Base-by-base conservation (phyloP, 2,329 filamentous ascomycete genomes). In the Epichloe hybrida region DNA sequence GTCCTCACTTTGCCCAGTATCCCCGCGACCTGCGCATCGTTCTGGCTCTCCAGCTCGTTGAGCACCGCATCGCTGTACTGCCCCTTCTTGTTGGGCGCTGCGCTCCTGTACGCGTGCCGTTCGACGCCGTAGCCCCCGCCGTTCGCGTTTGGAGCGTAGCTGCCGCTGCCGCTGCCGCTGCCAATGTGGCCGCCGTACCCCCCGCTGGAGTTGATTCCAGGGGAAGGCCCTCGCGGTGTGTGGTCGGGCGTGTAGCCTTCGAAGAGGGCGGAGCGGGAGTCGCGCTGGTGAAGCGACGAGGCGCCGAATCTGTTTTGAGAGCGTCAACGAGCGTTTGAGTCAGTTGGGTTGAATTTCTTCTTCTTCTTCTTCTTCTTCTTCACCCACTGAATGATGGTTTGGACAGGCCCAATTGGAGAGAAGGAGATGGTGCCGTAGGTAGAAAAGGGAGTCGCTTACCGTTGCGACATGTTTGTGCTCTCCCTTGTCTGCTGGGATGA, bases 11-110 rank as follows among this genome's bases (percentile, higher is more conserved):
- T 96, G 57, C 86, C 86, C 58, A 88, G 77, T 62, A 96, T 90
- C n/a, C 89, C 88, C 54, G 88, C 85, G 11, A 96, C 83, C 61
- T 96, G 84, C 52, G 81, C 76, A 59, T 96, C 90, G 64, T 97
- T 97, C 71, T 98, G 93, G 62, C 86, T 91, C 72, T 98, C 93
- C 54, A 98, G 77, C 70, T 95, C 89, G 64, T 88, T 88, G 49
- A 98, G 77, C 46, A 95, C 88, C 20, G 90, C 86, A 61, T 94
- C 85, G 64, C 85, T 91, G 67, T 97, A 97, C 66, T 96, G 90
- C 13, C 91, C 91, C 64, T 84, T 88, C 57, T 57, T 74, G 65
- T 89, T 88, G 53, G 86, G 86, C 53, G 85, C 88, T 57, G 84
- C 85, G 35, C 79, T 68, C 49, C 84, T 72, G 65, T 72, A 86